Evolutionary conservation across 805 yeast genomes (phyloP).

Genomic region (Candida berthetii): DNA sequence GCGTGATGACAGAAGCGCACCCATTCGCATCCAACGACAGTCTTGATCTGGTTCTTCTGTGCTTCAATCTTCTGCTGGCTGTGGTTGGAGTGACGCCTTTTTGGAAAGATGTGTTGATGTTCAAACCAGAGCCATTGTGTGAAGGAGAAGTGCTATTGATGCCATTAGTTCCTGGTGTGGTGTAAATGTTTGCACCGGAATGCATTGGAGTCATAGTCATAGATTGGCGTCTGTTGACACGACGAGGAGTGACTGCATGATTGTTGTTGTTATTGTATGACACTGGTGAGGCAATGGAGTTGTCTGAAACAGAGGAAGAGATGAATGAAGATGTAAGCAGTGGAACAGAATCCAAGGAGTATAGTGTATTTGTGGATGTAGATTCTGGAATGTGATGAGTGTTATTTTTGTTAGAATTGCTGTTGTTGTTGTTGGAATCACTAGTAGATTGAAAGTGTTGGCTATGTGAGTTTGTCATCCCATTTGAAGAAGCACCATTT

Average conservation of each 20-base stretch:
- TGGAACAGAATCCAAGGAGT: slow-evolving; percentile 24
- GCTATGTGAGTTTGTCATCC: no score
- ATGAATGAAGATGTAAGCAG: slow-evolving; percentile 16
- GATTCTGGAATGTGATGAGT: slow-evolving; percentile 17
- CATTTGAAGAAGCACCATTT: no score
- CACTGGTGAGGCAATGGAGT: slow-evolving; percentile 15
- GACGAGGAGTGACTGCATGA: slow-evolving; percentile 24
- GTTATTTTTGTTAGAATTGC: not conserved
- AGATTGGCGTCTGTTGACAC: slow-evolving; percentile 11
- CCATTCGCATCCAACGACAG: slow-evolving; percentile 29
- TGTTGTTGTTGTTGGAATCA: no score
- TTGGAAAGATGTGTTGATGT: not conserved
- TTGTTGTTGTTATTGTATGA: slow-evolving; percentile 19
- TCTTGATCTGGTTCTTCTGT: slow-evolving; percentile 34
- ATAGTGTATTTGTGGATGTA: slow-evolving; percentile 25
- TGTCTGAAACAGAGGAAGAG: slow-evolving; percentile 17
- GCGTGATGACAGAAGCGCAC: slow-evolving; percentile 18
- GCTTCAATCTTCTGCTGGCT: slow-evolving; percentile 23
- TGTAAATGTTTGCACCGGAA: slow-evolving; percentile 5
- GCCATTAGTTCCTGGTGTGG: slow-evolving; percentile 8
- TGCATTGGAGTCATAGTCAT: not conserved
- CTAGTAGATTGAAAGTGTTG: no score
- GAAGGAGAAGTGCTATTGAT: slow-evolving; percentile 7
- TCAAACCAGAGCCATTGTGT: slow-evolving; percentile 1
- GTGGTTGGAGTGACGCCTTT: slow-evolving; percentile 10